Evolutionary conservation across 1,139 yeast genomes (phyloP).

Genomic region (Pichia cactophila): DNA sequence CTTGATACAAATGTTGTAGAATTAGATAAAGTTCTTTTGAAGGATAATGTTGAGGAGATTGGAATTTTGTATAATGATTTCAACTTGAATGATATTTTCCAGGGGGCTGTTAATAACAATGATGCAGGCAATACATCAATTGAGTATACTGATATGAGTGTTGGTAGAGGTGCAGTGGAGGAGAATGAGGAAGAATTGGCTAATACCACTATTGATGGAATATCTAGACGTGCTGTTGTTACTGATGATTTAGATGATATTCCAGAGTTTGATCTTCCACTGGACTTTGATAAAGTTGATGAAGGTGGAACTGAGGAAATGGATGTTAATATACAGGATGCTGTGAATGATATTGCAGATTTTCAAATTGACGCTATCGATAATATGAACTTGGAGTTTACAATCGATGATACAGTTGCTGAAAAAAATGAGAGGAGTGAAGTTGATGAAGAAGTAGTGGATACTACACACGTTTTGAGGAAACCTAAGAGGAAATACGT

Average conservation of each 20-base stretch:
- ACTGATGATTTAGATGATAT: conserved; percentile 34
- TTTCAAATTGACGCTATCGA: conserved; percentile 18
- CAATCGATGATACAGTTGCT: conserved; percentile 12
- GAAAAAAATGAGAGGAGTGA: conserved; percentile 10
- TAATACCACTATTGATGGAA: conserved; percentile 42
- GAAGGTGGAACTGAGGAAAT: conserved; percentile 1
- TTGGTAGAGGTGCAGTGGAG: conserved; percentile 11
- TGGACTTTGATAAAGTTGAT: conserved; percentile 34
- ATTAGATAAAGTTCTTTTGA: conserved; percentile 50
- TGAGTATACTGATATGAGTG: conserved; percentile 12
- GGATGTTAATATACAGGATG: background rate
- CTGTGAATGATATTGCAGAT: conserved; percentile 9
- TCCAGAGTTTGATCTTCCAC: conserved; percentile 45
- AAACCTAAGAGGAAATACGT: background rate
- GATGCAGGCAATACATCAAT: background rate
- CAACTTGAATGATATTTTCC: conserved; percentile 41
- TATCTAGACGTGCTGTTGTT: conserved; percentile 38
- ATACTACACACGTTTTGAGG: background rate
- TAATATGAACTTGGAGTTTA: conserved; percentile 39
- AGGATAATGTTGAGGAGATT: conserved; percentile 72
- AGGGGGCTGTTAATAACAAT: conserved; percentile 1
- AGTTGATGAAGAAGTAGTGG: conserved; percentile 3
- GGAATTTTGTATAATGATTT: conserved; percentile 64
- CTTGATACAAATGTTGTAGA: conserved; percentile 30
- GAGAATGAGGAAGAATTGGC: conserved; percentile 1